phyloP scores from a whole-genome alignment of 2,329 filamentous ascomycete genomes.

The Ophiostoma ulmi region DNA sequence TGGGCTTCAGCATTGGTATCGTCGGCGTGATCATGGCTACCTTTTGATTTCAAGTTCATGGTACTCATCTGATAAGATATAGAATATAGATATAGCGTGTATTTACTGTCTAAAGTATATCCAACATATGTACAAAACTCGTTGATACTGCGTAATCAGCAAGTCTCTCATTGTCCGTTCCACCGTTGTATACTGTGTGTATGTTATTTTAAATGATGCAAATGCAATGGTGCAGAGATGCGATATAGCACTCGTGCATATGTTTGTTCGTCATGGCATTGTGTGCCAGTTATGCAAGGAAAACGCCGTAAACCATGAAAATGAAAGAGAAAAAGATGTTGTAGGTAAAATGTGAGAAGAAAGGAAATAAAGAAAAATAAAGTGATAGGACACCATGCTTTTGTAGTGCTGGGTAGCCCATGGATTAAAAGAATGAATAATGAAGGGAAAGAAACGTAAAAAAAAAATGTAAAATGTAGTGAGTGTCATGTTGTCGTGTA shows the following conservation, averaged over 20 bases:
- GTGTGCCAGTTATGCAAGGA: not conserved
- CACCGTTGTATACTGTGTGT: not conserved
- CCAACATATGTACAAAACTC: not conserved
- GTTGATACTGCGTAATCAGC: not conserved
- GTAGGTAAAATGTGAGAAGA: not conserved
- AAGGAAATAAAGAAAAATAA: not conserved
- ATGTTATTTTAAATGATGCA: not conserved
- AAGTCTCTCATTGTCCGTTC: not conserved
- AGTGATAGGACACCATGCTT: not conserved
- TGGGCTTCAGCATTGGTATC: not conserved
- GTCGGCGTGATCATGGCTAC: not conserved
- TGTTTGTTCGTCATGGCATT: not conserved
- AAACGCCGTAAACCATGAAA: not conserved
- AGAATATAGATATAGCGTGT: not conserved
- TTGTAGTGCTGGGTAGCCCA: not conserved
- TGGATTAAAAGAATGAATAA: not conserved
- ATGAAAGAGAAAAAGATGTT: not conserved
- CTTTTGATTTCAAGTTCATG: not conserved
- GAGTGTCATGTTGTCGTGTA: not conserved
- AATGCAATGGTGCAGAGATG: not conserved
- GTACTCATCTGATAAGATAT: not conserved
- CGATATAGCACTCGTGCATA: not conserved
- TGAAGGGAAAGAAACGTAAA: not conserved
- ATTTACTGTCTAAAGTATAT: conserved; percentile 1
- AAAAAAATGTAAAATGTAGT: not conserved